Evolutionary conservation across 768 basidiomycete genomes (phyloP), one percentile per base, ranked within the genome.

Genomic region (Suillus decipiens): DNA sequence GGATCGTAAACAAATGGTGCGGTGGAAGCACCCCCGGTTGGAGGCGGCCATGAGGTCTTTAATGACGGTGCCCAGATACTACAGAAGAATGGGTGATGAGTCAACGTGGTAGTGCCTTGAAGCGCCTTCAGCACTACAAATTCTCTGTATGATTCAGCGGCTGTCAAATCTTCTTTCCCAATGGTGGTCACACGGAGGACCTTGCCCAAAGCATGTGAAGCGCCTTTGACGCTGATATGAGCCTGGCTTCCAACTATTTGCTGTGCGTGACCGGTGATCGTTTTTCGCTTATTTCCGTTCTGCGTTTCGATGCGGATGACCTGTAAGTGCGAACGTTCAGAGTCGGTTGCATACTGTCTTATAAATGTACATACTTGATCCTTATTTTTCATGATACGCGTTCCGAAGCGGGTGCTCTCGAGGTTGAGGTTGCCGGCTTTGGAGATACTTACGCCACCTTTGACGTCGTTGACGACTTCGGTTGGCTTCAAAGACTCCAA

Each of bases 151-250:
- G 65, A 58, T 61, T 90, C 88, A 2, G 90, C 88, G 19, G 66
- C 75, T 1, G 88, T 91, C 0, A 80, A 82, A 34, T 75, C 76
- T 60, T 82, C 86, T 36, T 79, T 81, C 2, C 88, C 89, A 48
- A 82, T 73, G 5, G 87, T 82, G 7, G 72, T 80, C 43, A 90
- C 77, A 6, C 73, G 70, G 19, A 68, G 10, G 55, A 75, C 61
- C 28, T 57, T 66, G 12, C 61, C 42, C 4, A 36, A 24, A 37
- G 54, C 64, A 37, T 50, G n/a, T 22, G 77, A 24, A 1, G 67
- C n/a, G 11, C 61, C 70, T 5, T 69, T 59, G 39, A 81, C 48
- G 12, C 47, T 36, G 33, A 85, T 65, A 4, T 34, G 65, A 0
- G 76, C 81, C 14, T 66, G 67, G 8, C 83, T 82, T 4, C 86